Percentiles rank a stretch among this genome's conserved stretches.
These are phyloP conservation scores for Saturnispora besseyi DNA, from an alignment of 805 yeast species.

Conservation along the genomic window DNA sequence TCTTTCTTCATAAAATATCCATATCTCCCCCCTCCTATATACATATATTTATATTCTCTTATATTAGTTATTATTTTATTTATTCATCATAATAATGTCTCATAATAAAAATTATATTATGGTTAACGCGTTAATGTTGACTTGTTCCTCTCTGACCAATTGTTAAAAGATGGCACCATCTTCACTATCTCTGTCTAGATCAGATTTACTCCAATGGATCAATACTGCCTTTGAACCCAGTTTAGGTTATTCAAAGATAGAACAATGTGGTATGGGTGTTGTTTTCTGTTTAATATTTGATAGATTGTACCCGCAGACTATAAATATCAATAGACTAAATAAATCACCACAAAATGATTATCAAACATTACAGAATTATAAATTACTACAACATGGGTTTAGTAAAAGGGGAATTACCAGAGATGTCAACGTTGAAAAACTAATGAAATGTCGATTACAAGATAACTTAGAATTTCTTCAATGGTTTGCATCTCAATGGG, in stretches of 20 bases:
- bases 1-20: background rate
- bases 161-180: background rate
- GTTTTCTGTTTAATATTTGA: conserved; percentile 90
- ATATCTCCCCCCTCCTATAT: background rate
- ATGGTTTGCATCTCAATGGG: conserved; percentile 84
- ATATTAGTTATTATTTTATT: conserved; percentile 1
- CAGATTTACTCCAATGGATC: conserved; percentile 79
- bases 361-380: conserved; percentile 73
- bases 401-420: conserved; percentile 61
- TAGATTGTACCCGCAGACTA: conserved; percentile 60
- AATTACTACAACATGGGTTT: conserved; percentile 77
- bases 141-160: background rate
- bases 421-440: conserved; percentile 67
- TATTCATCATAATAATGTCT: background rate
- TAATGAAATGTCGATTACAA: conserved; percentile 83
- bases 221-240: conserved; percentile 48
- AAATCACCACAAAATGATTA: conserved; percentile 64
- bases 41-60: background rate
- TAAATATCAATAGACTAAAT: conserved; percentile 72
- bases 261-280: conserved; percentile 94
- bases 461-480: conserved; percentile 92
- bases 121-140: background rate
- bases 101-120: background rate
- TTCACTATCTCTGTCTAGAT: conserved; percentile 62
- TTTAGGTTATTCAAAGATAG: conserved; percentile 65